Evolutionary conservation across 2,329 filamentous ascomycete species (phyloP), one percentile per base, ranked within the genome.

Genomic region (Colletotrichum karsti): DNA sequence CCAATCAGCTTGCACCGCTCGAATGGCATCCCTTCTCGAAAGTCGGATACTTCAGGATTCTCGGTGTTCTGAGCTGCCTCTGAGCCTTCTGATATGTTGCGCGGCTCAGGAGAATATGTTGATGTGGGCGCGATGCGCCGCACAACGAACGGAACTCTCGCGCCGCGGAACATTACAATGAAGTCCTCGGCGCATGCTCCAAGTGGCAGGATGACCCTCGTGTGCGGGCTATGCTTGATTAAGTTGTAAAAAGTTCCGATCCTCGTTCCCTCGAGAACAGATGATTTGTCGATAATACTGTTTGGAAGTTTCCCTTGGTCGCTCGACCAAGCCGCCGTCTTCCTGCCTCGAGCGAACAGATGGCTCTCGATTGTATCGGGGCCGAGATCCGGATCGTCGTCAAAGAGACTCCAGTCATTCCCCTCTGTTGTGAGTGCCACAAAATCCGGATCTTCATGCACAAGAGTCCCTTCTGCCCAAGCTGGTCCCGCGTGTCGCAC

Each of bases 281-380:
- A 51, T 22, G 24, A 28, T 9, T 13, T 51, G n/a, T 51, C 48
- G 15, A 9, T 9, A 0, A 51, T 30, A 24, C 8, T 28, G n/a
- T 28, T 51, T 0, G 10, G 18, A 10, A 18, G 22, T 7, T 33
- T 0, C 26, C 48, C 24, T 0, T 0, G 3, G 2, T 26, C 26
- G 0, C 0, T 13, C 3, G 30, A 33, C 50, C 50, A 53, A n/a
- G 50, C 50, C 4, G 18, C 12, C 10, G 50, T 53, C 18, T 35
- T 35, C n/a, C 26, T 37, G 1, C 50, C 50, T 8, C 50, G 24
- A 20, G 18, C 18, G 30, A 53, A 53, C 4, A 53, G 13, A 1
- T 53, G 50, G 1, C 30, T 10, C 30, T 35, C 26, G 1, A 37
- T 53, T 20, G 28, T 37, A 18, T 37, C 10, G 8, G n/a, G 26